A percentile compares a stretch with the other conserved stretches of the same genome.
These are phyloP conservation scores for Ogataea populi-albae DNA, from an alignment of 805 yeast genomes.

Conservation along the genomic window DNA sequence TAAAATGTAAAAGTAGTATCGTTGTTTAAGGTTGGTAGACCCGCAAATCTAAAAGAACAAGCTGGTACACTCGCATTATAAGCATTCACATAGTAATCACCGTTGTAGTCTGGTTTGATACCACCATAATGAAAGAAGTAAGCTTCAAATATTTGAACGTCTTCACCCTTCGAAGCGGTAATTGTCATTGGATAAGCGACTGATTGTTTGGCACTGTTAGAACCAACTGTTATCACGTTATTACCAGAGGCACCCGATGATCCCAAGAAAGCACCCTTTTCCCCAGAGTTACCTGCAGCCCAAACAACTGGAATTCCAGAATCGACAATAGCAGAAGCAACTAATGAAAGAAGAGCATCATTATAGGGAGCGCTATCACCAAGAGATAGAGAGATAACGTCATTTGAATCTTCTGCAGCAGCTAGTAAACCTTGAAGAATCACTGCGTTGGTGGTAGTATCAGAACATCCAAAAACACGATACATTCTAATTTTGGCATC, in stretches of 20 bases:
- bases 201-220: slow-evolving; percentile 8
- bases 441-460: slow-evolving; percentile 15
- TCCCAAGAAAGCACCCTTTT: slow-evolving; percentile 11
- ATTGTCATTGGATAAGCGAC: slow-evolving; percentile 8
- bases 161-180: slow-evolving; percentile 5
- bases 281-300: slow-evolving; percentile 23
- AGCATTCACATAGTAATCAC: neutral
- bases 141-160: neutral
- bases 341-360: slow-evolving; percentile 10
- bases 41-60: neutral
- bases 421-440: slow-evolving; percentile 11
- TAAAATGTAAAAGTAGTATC: neutral
- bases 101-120: slow-evolving; percentile 1
- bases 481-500: slow-evolving; percentile 17
- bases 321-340: slow-evolving; percentile 15
- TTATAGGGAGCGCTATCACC: slow-evolving; percentile 19
- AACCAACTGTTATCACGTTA: slow-evolving; percentile 13
- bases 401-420: slow-evolving; percentile 11
- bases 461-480: slow-evolving; percentile 20
- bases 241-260: slow-evolving; percentile 10
- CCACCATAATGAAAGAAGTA: slow-evolving; percentile 1
- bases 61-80: neutral
- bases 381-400: slow-evolving; percentile 15
- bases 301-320: slow-evolving; percentile 15
- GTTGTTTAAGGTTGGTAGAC: neutral